Conservation (phyloP, 768 basidiomycete species). For the Mycena crocata region DNA sequence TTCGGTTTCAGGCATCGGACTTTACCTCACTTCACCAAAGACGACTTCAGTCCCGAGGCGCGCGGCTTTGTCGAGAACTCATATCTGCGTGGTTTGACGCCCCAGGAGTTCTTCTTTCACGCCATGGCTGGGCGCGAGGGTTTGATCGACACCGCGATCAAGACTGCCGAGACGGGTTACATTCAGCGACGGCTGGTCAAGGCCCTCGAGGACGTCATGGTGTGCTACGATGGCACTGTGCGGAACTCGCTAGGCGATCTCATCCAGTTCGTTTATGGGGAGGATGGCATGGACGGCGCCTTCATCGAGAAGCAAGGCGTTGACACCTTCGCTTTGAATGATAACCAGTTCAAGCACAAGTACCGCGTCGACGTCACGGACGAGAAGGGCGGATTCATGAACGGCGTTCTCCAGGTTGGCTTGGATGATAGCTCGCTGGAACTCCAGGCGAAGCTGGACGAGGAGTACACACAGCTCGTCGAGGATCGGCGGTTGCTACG, state of each 20-base stretch:
- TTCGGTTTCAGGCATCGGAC: conserved; percentile 98
- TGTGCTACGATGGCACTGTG: conserved; percentile 97
- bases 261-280: conserved; percentile 96
- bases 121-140: conserved; percentile 99
- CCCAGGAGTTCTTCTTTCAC: conserved; percentile 99
- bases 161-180: conserved; percentile 99
- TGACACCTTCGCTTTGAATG: conserved; percentile 85
- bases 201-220: conserved; percentile 96
- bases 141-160: conserved; percentile 98
- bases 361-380: conserved; percentile 97
- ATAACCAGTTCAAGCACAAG: conserved; percentile 88
- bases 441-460: conserved; percentile 74
- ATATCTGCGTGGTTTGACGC: conserved; percentile 94
- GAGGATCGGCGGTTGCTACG: conserved; percentile 86
- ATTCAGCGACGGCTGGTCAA: conserved; percentile 99
- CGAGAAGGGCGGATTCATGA: conserved; percentile 28
- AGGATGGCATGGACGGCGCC: conserved; percentile 99
- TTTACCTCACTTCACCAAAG: conserved; percentile 97
- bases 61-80: conserved; percentile 99
- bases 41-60: conserved; percentile 97
- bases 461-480: conserved; percentile 70
- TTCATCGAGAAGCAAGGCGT: conserved; percentile 97
- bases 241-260: conserved; percentile 97
- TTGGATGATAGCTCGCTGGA: conserved; percentile 83
- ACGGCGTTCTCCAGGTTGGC: conserved; percentile 76